These are phyloP conservation scores for Globisporangium recalcitrans DNA, from an alignment of 352 stramenopile genomes.

Conservation along the genomic window DNA sequence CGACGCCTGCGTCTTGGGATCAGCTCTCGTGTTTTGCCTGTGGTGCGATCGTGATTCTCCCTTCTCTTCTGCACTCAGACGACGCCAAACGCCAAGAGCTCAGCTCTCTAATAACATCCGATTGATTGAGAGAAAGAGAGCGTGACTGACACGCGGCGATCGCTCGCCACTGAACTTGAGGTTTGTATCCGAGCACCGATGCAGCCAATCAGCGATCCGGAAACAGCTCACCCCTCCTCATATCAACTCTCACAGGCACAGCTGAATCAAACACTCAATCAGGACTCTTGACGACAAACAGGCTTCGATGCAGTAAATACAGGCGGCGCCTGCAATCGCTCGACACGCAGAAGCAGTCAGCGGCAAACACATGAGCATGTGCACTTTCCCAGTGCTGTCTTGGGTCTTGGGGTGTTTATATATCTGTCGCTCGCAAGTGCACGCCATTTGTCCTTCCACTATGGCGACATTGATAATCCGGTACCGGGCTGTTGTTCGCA, in stretches of 20 bases:
- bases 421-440: no score
- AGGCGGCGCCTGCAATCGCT: no score
- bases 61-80: not conserved
- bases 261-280: not conserved
- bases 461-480: no score
- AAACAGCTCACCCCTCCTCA: not conserved
- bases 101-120: no score
- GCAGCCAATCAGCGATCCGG: not conserved
- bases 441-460: no score
- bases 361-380: no score
- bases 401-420: no score
- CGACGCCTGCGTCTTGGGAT: not conserved
- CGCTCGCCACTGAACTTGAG: constrained; percentile 1
- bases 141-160: constrained; percentile 7
- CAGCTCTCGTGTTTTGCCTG: not conserved
- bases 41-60: constrained; percentile 4
- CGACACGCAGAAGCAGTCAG: no score
- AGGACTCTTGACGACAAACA: not conserved
- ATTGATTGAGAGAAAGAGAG: not conserved
- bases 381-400: no score
- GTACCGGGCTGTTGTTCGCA: not conserved
- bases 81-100: not conserved
- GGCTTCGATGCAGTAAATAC: not conserved
- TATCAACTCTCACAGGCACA: constrained; percentile 8
- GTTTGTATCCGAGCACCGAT: constrained; percentile 7